A percentile compares a stretch with the other conserved stretches of the same genome.
Conservation (phyloP, 2,329 filamentous ascomycete species). For the Fusarium graminum region DNA sequence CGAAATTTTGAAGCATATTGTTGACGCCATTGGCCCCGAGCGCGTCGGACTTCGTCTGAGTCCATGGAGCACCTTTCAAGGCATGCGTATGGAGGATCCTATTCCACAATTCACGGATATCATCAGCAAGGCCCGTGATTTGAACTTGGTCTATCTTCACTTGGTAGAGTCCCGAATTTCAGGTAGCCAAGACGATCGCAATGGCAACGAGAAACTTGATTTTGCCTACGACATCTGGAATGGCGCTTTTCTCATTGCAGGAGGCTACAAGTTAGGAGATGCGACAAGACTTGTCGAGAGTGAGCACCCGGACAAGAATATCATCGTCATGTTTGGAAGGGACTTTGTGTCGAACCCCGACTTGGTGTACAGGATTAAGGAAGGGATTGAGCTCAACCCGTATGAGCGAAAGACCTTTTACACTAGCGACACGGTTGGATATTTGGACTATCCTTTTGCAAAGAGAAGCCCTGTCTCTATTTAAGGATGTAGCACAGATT, state of each 20-base stretch:
- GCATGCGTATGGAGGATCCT: slow-evolving; percentile 73
- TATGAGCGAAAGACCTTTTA: slow-evolving; percentile 52
- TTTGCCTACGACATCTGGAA: slow-evolving; percentile 55
- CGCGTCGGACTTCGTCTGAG: slow-evolving; percentile 69
- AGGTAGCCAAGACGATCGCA: slow-evolving; percentile 56
- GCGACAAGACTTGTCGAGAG: slow-evolving; percentile 51
- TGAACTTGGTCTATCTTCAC: slow-evolving; percentile 72
- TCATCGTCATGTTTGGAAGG: slow-evolving; percentile 53
- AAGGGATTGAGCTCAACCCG: slow-evolving; percentile 44
- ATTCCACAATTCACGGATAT: slow-evolving; percentile 73
- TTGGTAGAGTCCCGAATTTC: slow-evolving; percentile 69
- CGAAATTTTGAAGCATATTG: slow-evolving; percentile 61
- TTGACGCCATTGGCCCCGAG: slow-evolving; percentile 62
- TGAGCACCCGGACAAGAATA: slow-evolving; percentile 49
- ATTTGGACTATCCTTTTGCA: slow-evolving; percentile 49
- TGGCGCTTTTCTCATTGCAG: slow-evolving; percentile 52
- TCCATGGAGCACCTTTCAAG: slow-evolving; percentile 72
- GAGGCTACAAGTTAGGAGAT: slow-evolving; percentile 48
- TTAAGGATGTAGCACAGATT: background rate
- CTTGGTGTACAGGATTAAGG: slow-evolving; percentile 45
- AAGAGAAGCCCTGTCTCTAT: rapidly evolving
- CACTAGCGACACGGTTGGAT: slow-evolving; percentile 33
- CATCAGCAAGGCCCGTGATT: slow-evolving; percentile 61
- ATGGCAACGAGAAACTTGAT: slow-evolving; percentile 48
- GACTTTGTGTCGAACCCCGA: slow-evolving; percentile 52